Evolutionary conservation across 2,329 filamentous ascomycete genomes (phyloP).

Genomic region (Phaeophleospora eucalypticola): DNA sequence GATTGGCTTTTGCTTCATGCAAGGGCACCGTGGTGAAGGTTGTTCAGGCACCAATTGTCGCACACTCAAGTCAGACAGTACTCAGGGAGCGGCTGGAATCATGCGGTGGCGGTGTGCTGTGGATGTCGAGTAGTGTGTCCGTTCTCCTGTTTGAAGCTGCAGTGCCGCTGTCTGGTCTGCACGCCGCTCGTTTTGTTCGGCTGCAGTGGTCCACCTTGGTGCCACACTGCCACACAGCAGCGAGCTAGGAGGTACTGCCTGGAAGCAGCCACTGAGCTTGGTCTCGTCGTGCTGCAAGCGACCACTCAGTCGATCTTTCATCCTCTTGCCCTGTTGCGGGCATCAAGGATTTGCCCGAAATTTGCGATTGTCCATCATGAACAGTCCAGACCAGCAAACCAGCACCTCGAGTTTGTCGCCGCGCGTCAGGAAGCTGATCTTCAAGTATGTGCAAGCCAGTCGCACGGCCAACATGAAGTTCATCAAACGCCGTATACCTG

Average conservation of each 20-base stretch:
- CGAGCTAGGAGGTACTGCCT: too few species aligned
- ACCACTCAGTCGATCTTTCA: too few species aligned
- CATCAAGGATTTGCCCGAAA: too few species aligned
- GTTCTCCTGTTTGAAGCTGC: neutral
- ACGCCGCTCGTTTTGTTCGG: neutral
- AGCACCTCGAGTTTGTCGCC: too few species aligned
- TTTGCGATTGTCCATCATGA: neutral
- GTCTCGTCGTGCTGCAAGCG: too few species aligned
- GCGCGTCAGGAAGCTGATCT: too few species aligned
- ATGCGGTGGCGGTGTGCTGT: neutral
- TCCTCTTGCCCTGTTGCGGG: too few species aligned
- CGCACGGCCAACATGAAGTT: neutral
- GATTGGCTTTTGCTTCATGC: neutral
- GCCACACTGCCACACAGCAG: neutral
- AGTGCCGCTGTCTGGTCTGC: neutral
- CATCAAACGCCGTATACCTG: neutral
- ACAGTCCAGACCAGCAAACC: neutral
- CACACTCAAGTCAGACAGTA: neutral
- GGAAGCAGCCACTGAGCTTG: too few species aligned
- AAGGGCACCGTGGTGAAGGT: neutral
- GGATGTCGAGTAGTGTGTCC: too few species aligned
- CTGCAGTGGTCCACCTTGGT: neutral
- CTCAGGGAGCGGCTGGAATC: neutral
- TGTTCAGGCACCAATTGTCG: neutral
- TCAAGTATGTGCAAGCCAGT: too few species aligned